Base-by-base conservation (phyloP, 441 rosid genomes). In the Erysimum pusillum region DNA sequence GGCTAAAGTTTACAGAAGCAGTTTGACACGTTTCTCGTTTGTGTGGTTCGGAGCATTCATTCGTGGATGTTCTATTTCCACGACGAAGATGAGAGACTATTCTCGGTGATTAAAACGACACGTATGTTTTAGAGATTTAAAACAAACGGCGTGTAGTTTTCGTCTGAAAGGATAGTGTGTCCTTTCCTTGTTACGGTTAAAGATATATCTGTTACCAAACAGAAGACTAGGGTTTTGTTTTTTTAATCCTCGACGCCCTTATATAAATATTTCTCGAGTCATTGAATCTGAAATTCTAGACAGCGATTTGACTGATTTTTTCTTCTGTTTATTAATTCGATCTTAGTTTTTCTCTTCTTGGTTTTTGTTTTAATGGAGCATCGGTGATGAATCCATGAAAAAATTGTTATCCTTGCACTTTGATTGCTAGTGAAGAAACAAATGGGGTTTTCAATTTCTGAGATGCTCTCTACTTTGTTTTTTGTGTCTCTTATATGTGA, bases 331-430 rank as follows among this genome's bases (percentile, higher is more conserved):
- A 34, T 39, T 9, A 1, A 1, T 20, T 45, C 64, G 7, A 18
- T 51, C 45, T 14, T 28, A 28, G 31, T 28, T 28, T 28, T 28
- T 28, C 0, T 28, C 31, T 28, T 18, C 4, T 0, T 6, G 6
- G 9, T 62, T 2, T 48, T 31, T 52, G 51, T 56, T 38, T 4
- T 6, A n/a, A 9, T 31, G 10, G 44, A 68, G 90, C 83, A 87
- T 83, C 91, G 7, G 41, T 88, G 91, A 90, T 68, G 95, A 88
- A 80, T 57, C 46, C n/a, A 62, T 61, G 58, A 79, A 88, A 76
- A 86, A 73, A 78, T 79, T 80, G 92, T 90, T 82, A 88, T 88
- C 92, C 92, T 88, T 90, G 90, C 91, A 90, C 95, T 90, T 76
- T 85, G 91, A 90, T 88, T 88, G 73, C 18, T 70, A 60, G 85